Percentiles rank a stretch among this genome's conserved stretches.
Conservation (phyloP, 345 rosid species). For the Litchi chinensis region DNA sequence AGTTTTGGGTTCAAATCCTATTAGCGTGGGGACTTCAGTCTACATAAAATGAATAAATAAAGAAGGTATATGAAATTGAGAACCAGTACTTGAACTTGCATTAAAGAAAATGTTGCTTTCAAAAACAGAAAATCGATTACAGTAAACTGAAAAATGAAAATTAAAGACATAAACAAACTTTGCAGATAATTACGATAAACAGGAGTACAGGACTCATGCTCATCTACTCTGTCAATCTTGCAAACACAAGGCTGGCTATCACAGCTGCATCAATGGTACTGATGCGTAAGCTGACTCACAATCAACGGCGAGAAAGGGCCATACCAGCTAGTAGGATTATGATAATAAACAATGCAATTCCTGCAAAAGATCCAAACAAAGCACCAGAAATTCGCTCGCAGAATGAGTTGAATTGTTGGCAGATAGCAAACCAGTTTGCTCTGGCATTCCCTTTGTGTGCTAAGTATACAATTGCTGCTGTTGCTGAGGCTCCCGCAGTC, state of each 20-base stretch:
- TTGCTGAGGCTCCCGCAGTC: slow-evolving; percentile 71
- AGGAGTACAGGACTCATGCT: not conserved
- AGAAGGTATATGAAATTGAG: not conserved
- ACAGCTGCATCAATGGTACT: not conserved
- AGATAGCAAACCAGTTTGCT: slow-evolving; percentile 73
- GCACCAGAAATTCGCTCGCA: slow-evolving; percentile 75
- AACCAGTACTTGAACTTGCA: not conserved
- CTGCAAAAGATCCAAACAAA: slow-evolving; percentile 69
- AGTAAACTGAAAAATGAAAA: not conserved
- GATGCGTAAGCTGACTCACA: not conserved
- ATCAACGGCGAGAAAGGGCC: slow-evolving; percentile 55
- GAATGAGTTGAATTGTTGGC: slow-evolving; percentile 77
- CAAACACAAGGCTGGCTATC: slow-evolving; percentile 5
- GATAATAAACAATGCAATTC: slow-evolving; percentile 38
- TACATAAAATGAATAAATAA: no score
- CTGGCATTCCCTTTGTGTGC: slow-evolving; percentile 72
- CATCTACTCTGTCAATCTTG: not conserved
- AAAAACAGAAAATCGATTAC: no score
- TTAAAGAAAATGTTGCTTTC: no score
- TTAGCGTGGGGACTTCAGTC: not conserved
- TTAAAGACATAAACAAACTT: not conserved
- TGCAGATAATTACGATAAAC: not conserved
- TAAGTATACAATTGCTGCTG: slow-evolving; percentile 72
- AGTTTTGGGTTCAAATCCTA: no score
- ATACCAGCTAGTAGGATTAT: slow-evolving; percentile 51